These are phyloP conservation scores for Silene conica DNA, from an alignment of 148 eudicot genomes.

Conservation along the genomic window DNA sequence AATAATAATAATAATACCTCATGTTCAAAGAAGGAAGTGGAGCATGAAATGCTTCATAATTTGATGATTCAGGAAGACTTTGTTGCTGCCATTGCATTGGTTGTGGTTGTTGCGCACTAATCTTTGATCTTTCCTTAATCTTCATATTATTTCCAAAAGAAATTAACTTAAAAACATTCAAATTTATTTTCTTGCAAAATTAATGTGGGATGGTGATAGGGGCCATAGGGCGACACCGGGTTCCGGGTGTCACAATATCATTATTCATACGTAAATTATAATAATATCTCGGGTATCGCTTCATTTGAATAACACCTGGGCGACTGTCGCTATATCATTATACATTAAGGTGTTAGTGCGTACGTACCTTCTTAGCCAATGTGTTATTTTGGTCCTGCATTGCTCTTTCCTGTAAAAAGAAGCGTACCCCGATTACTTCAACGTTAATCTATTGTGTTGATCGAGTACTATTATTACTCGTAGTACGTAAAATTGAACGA, in stretches of 20 bases:
- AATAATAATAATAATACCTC: conserved; percentile 40
- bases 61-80: conserved; percentile 22
- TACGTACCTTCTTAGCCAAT: conserved; percentile 58
- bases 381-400: conserved; percentile 63
- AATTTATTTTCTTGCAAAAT: conserved; percentile 62
- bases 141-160: conserved; percentile 4
- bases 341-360: no score
- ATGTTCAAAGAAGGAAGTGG: conserved; percentile 46
- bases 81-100: conserved; percentile 28
- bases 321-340: no score
- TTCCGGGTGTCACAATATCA: no score
- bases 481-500: no score
- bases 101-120: conserved; percentile 24
- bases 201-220: no score
- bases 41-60: conserved; percentile 36
- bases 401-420: conserved; percentile 53
- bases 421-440: no score
- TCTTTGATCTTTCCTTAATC: conserved; percentile 68
- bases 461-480: no score
- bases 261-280: no score
- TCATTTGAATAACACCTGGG: no score
- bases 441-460: no score
- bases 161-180: background rate
- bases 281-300: no score
- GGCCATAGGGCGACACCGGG: no score